Evolutionary conservation across 371 early-diverging fungal species (phyloP), one percentile per base, ranked within the genome.

Genomic region (Lichtheimia ornata): DNA sequence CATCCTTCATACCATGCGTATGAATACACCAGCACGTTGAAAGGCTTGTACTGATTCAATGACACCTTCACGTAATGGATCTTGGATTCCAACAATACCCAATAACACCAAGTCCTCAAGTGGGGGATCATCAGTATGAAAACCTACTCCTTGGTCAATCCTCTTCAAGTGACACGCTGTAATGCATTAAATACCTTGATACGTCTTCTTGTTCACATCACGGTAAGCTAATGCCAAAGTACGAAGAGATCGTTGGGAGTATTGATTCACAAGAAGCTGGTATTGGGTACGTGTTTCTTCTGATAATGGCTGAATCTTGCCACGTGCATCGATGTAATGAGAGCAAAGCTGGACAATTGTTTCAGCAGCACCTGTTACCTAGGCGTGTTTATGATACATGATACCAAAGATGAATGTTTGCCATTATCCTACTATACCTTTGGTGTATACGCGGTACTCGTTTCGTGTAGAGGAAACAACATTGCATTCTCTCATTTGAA

Each of bases 11-110:
- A 93, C 90, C 94, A 96, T 95, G 17, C 92, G 86, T 47, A 95
- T 91, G 61, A 81, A 77, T 40, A 96, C 90, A 52, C 95, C 95
- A 24, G 97, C 95, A 50, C 79, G 80, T 60, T 84, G 86, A 67
- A 93, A 94, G 49, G 73, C 74, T 22, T 74, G 80, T 6, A 95
- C 91, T 17, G 93, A 89, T 65, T 84, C 86, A 24, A 83, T 77
- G 15, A 94, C 95, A 54, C 89, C 93, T 11, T 87, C 85, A 42
- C 94, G 86, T 47, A 94, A 81, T 20, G 92, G 95, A 71, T 94
- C 97, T 76, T 88, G 78, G 66, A 96, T 94, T 25, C 94, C 94
- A 50, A 94, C 80, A 15, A 94, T 78, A 20, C 87, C 92, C 28
- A 92, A 61, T 64, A 91, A 79, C 7, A 90, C 73, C 22, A 94